Percentiles rank a stretch among this genome's conserved stretches.
Evolutionary conservation across 1,284 basidiomycete species (phyloP).

Genomic region (Ceratobasidium sp.): DNA sequence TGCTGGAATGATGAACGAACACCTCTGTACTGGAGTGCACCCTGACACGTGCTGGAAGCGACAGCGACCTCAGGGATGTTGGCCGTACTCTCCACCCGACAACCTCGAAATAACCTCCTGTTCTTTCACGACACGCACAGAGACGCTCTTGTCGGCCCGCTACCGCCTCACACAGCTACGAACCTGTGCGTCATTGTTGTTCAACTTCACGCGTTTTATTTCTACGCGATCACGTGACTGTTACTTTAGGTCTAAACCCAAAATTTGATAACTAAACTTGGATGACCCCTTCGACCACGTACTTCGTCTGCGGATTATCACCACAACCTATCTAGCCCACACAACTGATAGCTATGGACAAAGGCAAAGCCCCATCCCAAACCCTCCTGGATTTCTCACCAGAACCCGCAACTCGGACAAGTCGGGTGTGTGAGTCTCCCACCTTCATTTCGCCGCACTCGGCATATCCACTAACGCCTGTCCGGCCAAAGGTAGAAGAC

Average conservation of each 20-base stretch:
- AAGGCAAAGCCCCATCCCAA: not conserved
- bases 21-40: no score
- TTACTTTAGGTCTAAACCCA: not conserved
- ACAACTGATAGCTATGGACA: not conserved
- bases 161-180: not conserved
- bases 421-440: constrained; percentile 40
- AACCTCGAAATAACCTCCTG: no score
- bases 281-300: constrained; percentile 1
- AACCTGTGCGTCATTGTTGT: constrained; percentile 34
- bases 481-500: constrained; percentile 11
- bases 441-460: not conserved
- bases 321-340: not conserved
- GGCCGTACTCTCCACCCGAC: not conserved
- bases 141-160: not conserved
- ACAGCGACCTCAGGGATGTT: not conserved
- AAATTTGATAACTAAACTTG: constrained; percentile 20
- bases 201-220: constrained; percentile 33
- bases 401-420: constrained; percentile 34
- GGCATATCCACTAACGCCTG: not conserved
- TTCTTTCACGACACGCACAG: no score
- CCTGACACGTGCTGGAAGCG: constrained; percentile 41
- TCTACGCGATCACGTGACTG: constrained; percentile 37
- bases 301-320: not conserved
- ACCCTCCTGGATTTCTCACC: constrained; percentile 17
- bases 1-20: no score